Evolutionary conservation across 1,284 basidiomycete species (phyloP), one percentile per base, ranked within the genome.

Genomic region (Ceratorhiza oryzae-sativae): DNA sequence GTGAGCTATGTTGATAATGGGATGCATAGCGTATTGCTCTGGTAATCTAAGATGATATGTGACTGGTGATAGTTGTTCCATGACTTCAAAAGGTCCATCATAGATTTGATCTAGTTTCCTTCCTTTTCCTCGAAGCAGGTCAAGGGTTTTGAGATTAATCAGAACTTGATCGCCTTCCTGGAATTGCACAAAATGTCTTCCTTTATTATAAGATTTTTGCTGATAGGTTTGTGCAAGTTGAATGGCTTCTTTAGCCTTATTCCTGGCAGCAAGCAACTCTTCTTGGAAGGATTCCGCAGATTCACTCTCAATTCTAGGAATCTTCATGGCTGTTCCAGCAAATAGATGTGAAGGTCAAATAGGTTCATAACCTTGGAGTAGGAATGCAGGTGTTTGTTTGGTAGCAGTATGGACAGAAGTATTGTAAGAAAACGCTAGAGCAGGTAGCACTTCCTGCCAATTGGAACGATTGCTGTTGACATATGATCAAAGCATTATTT

Each of bases 1-100:
- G 34, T 81, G 79, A 10, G 75, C 61, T 0, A 80, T 65, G 67
- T 80, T 81, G 55, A 81, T 72, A 0, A 80, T 75, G 4, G 79
- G 75, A 67, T 76, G 76, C 62, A 77, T 76, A 0, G 76, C 74
- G 73, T 80, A 78, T 0, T 73, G 75, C 0, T 63, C 71, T 0
- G 77, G 77, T 27, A 82, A 49, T 8, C 76, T 32, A 0, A 82
- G 62, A 0, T 75, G 70, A 60, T 81, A 81, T 0, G 79, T 76
- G 0, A 76, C 34, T 0, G 77, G 76, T 30, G 76, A 79, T 6
- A 82, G 71, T 6, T 73, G 60, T 56, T 80, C 75, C 9, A 76
- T 56, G 0, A 82, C 73, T 42, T 77, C 76, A 71, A 82, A 82
- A 0, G 80, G 81, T 6, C 81, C 81, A 0, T 80, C 76, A 6